A percentile compares a stretch with the other conserved stretches of the same genome.
phyloP scores from a whole-genome alignment of 2,329 filamentous ascomycete genomes.

The Aspergillus japonicus region DNA sequence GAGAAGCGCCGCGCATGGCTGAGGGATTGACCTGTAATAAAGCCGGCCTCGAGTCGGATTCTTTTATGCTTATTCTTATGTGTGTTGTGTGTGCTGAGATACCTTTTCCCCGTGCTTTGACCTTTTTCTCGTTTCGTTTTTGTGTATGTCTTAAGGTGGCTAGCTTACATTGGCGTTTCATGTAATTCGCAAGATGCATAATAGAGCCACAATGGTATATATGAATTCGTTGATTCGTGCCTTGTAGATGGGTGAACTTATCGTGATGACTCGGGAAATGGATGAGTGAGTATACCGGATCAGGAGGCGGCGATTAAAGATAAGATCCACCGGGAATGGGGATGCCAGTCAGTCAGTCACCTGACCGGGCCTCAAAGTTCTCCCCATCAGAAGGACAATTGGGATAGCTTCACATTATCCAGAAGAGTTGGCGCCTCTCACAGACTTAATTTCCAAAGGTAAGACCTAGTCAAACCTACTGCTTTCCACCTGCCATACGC shows the following conservation, averaged over 20 bases:
- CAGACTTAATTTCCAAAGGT: neutral
- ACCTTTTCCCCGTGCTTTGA: slow-evolving; percentile 2
- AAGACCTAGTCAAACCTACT: neutral
- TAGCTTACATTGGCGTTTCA: slow-evolving; percentile 7
- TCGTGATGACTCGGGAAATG: too few relatives aligned
- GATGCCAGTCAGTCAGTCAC: slow-evolving; percentile 8
- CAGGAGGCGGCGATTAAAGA: neutral
- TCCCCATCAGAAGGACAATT: neutral
- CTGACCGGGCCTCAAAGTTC: slow-evolving; percentile 14
- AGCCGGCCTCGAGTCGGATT: neutral
- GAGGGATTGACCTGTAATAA: slow-evolving; percentile 58
- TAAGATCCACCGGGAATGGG: neutral
- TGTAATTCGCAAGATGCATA: slow-evolving; percentile 14
- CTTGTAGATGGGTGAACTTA: neutral
- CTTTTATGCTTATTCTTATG: neutral
- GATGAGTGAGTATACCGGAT: neutral
- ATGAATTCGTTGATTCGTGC: neutral
- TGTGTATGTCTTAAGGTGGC: neutral
- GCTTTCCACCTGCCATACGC: neutral
- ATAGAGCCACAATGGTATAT: slow-evolving; percentile 9
- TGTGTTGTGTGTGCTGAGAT: slow-evolving; percentile 16
- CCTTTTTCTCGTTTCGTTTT: slow-evolving; percentile 1
- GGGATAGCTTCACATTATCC: neutral
- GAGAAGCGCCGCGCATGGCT: slow-evolving; percentile 93
- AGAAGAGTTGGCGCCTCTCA: neutral